Evolutionary conservation across 2,329 filamentous ascomycete species (phyloP).

Genomic region (Botrytis pseudocinerea): DNA sequence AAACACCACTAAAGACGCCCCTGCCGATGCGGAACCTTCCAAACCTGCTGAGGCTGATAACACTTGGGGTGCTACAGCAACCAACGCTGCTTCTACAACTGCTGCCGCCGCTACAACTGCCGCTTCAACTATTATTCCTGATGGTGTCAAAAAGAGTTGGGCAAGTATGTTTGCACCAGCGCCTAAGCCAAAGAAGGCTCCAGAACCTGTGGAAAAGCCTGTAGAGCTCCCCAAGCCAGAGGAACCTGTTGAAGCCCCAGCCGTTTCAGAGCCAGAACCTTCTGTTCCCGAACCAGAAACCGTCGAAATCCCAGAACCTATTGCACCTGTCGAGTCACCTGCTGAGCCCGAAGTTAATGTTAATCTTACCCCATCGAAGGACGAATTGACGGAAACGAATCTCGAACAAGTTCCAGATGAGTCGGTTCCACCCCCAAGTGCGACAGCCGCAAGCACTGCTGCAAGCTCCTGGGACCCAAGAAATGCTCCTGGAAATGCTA

Average conservation of each 20-base stretch:
- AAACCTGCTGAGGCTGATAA: slow-evolving; percentile 42
- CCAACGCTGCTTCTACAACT: slow-evolving; percentile 41
- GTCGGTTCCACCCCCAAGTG: slow-evolving; percentile 74
- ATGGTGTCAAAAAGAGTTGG: slow-evolving; percentile 62
- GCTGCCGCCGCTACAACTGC: slow-evolving; percentile 43
- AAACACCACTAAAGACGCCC: background rate
- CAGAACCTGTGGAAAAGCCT: slow-evolving; percentile 43
- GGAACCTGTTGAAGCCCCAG: slow-evolving; percentile 37
- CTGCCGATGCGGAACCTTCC: slow-evolving; percentile 34
- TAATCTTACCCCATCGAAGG: slow-evolving; percentile 68
- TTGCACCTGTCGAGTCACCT: slow-evolving; percentile 36
- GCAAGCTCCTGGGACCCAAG: slow-evolving; percentile 82
- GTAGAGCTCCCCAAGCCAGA: slow-evolving; percentile 30
- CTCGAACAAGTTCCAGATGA: slow-evolving; percentile 86
- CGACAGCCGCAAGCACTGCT: slow-evolving; percentile 84
- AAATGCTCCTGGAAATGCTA: slow-evolving; percentile 55
- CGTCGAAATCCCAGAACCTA: slow-evolving; percentile 39
- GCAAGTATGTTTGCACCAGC: slow-evolving; percentile 71
- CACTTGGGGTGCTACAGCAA: slow-evolving; percentile 42
- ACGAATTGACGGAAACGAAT: slow-evolving; percentile 86
- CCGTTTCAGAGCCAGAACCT: slow-evolving; percentile 43
- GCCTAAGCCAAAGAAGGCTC: slow-evolving; percentile 53
- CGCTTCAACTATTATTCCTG: slow-evolving; percentile 43
- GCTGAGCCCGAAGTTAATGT: slow-evolving; percentile 44
- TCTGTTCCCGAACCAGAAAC: slow-evolving; percentile 44